Conservation (phyloP, 805 yeast species). For the Myxozyma vanderwaltii region DNA sequence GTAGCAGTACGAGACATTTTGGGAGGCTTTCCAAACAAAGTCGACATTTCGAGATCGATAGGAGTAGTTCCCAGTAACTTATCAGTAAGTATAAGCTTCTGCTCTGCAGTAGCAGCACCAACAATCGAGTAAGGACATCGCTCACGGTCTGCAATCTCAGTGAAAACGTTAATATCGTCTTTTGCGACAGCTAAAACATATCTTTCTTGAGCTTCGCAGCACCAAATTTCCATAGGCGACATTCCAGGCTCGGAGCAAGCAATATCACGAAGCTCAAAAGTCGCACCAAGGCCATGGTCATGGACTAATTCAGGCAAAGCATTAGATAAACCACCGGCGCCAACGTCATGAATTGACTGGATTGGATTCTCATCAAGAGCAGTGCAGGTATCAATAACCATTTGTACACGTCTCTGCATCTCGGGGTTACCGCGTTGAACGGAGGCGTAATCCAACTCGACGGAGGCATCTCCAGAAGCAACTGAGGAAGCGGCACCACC, state of each 20-base stretch:
- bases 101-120: constrained; percentile 88
- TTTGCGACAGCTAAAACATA: constrained; percentile 91
- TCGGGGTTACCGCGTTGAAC: constrained; percentile 99
- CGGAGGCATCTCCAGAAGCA: constrained; percentile 95
- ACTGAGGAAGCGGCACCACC: constrained; percentile 99
- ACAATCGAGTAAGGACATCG: constrained; percentile 96
- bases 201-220: constrained; percentile 98
- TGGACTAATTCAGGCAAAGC: constrained; percentile 97
- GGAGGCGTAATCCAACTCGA: constrained; percentile 95
- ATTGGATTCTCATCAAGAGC: constrained; percentile 74
- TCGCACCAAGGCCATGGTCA: constrained; percentile 94
- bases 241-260: constrained; percentile 92
- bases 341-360: constrained; percentile 96
- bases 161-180: constrained; percentile 69
- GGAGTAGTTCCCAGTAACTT: constrained; percentile 77
- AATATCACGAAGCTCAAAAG: constrained; percentile 85
- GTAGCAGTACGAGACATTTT: constrained; percentile 79
- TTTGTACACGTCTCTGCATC: constrained; percentile 98
- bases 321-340: constrained; percentile 98
- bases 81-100: constrained; percentile 80
- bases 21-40: constrained; percentile 96
- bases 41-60: constrained; percentile 92
- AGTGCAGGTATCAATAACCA: constrained; percentile 92
- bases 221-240: constrained; percentile 99
- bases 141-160: constrained; percentile 85